Evolutionary conservation across 2,329 filamentous ascomycete genomes (phyloP).

Genomic region (Rachicladosporium sp.): DNA sequence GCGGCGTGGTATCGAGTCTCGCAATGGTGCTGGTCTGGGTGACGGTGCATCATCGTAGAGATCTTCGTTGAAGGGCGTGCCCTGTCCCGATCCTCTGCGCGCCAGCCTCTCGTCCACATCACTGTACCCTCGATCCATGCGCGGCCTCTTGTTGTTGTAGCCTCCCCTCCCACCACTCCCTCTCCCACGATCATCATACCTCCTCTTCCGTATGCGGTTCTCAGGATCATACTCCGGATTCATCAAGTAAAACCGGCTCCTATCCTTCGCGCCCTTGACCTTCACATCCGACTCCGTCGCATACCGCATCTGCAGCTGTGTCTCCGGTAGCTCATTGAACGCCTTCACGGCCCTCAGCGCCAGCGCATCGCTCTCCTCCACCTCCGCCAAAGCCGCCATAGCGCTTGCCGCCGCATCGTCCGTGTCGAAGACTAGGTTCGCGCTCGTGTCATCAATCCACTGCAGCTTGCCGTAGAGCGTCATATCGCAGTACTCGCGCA

Average conservation of each 20-base stretch:
- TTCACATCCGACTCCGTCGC: conserved; percentile 70
- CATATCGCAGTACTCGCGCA: conserved; percentile 47
- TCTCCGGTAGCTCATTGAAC: conserved; percentile 55
- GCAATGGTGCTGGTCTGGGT: conserved; percentile 1
- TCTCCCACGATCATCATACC: conserved; percentile 4
- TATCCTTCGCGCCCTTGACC: conserved; percentile 59
- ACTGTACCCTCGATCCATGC: conserved; percentile 43
- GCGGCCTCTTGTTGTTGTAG: conserved; percentile 39
- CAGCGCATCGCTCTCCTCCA: conserved; percentile 29
- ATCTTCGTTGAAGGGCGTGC: conserved; percentile 51
- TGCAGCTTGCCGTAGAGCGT: conserved; percentile 54
- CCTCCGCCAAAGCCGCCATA: conserved; percentile 37
- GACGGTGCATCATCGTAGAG: conserved; percentile 65
- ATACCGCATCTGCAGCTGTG: conserved; percentile 58
- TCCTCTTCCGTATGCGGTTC: conserved; percentile 42
- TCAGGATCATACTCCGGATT: conserved; percentile 81
- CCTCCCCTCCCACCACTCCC: conserved; percentile 17
- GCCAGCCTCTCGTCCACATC: conserved; percentile 25
- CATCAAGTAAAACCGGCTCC: conserved; percentile 83
- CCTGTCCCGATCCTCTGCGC: conserved; percentile 15
- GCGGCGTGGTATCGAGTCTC: neutral
- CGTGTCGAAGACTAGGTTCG: conserved; percentile 67
- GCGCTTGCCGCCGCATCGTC: conserved; percentile 42
- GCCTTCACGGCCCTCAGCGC: conserved; percentile 59
- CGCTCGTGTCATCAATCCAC: conserved; percentile 90